These are phyloP conservation scores for Serendipita sp. DNA, from an alignment of 768 basidiomycete species.

Conservation along the genomic window DNA sequence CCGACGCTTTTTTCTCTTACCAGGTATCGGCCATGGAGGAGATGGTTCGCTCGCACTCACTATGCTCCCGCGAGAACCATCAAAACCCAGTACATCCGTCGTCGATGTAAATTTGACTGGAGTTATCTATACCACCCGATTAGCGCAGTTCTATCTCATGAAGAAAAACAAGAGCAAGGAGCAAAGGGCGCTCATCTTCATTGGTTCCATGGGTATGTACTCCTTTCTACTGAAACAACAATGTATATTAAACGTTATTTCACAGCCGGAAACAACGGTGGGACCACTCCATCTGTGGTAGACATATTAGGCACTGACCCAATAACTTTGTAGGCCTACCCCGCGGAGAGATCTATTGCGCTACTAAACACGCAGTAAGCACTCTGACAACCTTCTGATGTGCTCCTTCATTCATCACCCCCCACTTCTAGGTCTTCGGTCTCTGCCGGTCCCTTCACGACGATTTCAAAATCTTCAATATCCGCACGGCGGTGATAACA, in stretches of 20 bases:
- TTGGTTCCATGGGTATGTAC: conserved; percentile 37
- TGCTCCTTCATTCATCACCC: not conserved
- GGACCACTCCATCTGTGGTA: not conserved
- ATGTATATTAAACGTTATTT: not conserved
- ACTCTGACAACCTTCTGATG: not conserved
- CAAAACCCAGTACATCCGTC: conserved; percentile 29
- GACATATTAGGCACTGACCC: not conserved
- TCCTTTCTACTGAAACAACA: not conserved
- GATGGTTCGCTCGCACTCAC: not conserved
- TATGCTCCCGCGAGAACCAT: conserved; percentile 20
- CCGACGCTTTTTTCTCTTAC: not conserved
- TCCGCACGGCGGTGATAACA: conserved; percentile 32
- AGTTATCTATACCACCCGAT: conserved; percentile 32
- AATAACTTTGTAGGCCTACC: conserved; percentile 35
- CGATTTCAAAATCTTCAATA: conserved; percentile 21
- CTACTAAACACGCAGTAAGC: conserved; percentile 35
- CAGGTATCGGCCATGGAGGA: not conserved
- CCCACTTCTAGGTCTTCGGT: conserved; percentile 21
- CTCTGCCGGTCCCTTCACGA: conserved; percentile 35
- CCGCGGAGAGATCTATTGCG: conserved; percentile 29
- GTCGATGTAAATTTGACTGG: conserved; percentile 35
- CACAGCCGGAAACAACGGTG: not conserved
- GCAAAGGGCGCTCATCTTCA: conserved; percentile 35
- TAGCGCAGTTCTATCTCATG: conserved; percentile 36
- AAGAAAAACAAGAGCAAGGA: conserved; percentile 20